Conservation (phyloP, 257 asterid species). For the Fraxinus anomala region DNA sequence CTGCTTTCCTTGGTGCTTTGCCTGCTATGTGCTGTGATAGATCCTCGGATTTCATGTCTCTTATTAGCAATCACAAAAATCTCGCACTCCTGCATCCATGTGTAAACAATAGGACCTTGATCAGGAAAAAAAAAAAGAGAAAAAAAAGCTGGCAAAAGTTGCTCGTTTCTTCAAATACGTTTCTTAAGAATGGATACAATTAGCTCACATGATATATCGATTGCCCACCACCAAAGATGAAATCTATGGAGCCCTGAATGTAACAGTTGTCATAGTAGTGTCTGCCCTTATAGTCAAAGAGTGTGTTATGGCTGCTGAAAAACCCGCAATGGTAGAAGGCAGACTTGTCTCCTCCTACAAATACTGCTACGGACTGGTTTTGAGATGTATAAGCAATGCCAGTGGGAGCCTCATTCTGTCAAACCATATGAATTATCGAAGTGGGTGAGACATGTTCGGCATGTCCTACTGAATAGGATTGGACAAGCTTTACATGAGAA, state of each 20-base stretch:
- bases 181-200: neutral
- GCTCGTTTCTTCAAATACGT: neutral
- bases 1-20: slow-evolving; percentile 49
- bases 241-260: slow-evolving; percentile 73
- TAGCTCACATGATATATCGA: slow-evolving; percentile 63
- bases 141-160: neutral
- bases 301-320: slow-evolving; percentile 70
- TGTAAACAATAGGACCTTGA: neutral
- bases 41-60: slow-evolving; percentile 52
- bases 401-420: slow-evolving; percentile 61
- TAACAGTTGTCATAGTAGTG: slow-evolving; percentile 76
- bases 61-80: slow-evolving; percentile 56
- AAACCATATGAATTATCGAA: neutral
- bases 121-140: neutral
- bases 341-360: slow-evolving; percentile 65
- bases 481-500: neutral
- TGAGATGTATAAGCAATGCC: slow-evolving; percentile 32
- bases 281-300: slow-evolving; percentile 68
- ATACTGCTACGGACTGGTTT: slow-evolving; percentile 66
- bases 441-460: neutral
- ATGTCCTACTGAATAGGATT: neutral
- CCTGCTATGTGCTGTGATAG: slow-evolving; percentile 71
- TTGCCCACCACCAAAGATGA: slow-evolving; percentile 74
- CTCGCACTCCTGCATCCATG: slow-evolving; percentile 62
- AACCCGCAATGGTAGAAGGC: slow-evolving; percentile 78